Conservation (phyloP, 129 eudicot species). For the Flaveria brownii region DNA sequence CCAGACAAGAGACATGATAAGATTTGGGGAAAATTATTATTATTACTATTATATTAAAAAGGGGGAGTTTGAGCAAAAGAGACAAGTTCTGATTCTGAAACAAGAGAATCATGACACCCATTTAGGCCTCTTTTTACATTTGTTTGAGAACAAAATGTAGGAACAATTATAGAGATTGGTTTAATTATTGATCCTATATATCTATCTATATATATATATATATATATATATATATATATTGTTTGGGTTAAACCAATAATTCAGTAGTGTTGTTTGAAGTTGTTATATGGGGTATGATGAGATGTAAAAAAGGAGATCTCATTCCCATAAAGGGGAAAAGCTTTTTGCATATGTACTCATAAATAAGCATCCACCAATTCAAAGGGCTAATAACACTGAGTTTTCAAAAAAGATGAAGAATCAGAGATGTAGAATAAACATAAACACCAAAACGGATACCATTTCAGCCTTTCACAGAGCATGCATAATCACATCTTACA, state of each 20-base stretch:
- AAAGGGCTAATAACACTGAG: slow-evolving; percentile 48
- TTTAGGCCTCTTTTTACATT: slow-evolving; percentile 18
- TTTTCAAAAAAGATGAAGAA: slow-evolving; percentile 57
- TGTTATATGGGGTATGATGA: slow-evolving; percentile 56
- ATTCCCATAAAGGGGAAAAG: slow-evolving; percentile 66
- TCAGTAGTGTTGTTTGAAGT: slow-evolving; percentile 1
- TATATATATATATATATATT: too few species aligned
- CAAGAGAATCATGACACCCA: slow-evolving; percentile 57
- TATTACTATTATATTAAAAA: slow-evolving; percentile 16
- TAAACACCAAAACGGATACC: slow-evolving; percentile 38
- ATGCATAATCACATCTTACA: slow-evolving; percentile 25
- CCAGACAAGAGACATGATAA: slow-evolving; percentile 39
- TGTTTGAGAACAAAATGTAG: slow-evolving; percentile 27
- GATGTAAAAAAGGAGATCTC: slow-evolving; percentile 71
- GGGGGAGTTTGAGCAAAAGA: slow-evolving; percentile 38
- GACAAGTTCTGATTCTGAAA: slow-evolving; percentile 66
- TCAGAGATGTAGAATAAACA: slow-evolving; percentile 26
- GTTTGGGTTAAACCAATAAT: slow-evolving; percentile 5
- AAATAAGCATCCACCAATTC: slow-evolving; percentile 37
- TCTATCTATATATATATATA: too few species aligned
- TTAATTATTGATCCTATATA: background rate
- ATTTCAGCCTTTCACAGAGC: slow-evolving; percentile 10
- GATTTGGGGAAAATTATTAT: slow-evolving; percentile 35
- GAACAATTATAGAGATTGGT: slow-evolving; percentile 2
- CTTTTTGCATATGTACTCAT: slow-evolving; percentile 61